A percentile compares a stretch with the other conserved stretches of the same genome.
phyloP scores from a whole-genome alignment of 225 moss, liverwort and hornwort species.

The Bryum argenteum region DNA sequence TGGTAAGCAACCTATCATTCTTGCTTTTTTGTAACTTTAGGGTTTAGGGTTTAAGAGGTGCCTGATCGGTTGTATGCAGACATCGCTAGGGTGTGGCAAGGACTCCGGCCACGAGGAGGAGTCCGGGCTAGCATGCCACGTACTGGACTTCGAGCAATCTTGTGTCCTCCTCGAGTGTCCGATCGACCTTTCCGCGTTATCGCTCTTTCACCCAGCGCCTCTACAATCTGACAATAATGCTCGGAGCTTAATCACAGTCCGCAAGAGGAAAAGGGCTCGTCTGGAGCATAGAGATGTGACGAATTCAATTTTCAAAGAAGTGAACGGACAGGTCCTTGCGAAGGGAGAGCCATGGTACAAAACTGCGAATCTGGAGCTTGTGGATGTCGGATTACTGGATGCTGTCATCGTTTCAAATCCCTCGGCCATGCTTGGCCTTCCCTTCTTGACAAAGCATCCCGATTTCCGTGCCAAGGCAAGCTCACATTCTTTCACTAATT shows the following conservation, averaged over 20 bases:
- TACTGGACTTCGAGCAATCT: conserved; percentile 69
- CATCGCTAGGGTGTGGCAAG: conserved; percentile 56
- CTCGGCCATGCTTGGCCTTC: conserved; percentile 88
- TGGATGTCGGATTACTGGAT: conserved; percentile 75
- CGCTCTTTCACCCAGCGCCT: conserved; percentile 62
- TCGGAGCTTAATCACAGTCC: conserved; percentile 17
- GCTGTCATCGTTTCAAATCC: conserved; percentile 86
- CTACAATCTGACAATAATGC: conserved; percentile 7
- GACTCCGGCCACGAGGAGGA: conserved; percentile 45
- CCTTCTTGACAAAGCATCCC: conserved; percentile 74
- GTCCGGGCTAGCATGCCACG: conserved; percentile 60
- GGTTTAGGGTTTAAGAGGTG: conserved; percentile 16
- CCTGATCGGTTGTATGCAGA: conserved; percentile 44
- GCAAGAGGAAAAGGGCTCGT: conserved; percentile 36
- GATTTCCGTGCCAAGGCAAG: conserved; percentile 80
- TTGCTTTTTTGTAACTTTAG: not conserved
- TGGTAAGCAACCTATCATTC: conserved; percentile 37
- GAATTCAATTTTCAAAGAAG: conserved; percentile 39
- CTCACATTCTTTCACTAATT: no score
- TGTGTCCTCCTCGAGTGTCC: conserved; percentile 87
- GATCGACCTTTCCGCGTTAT: conserved; percentile 70
- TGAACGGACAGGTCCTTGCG: conserved; percentile 51
- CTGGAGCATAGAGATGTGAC: conserved; percentile 7
- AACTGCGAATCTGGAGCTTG: conserved; percentile 63
- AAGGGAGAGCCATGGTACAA: conserved; percentile 88